Conservation (phyloP, 371 early-diverging fungal species). For the Mucor ambiguus region DNA sequence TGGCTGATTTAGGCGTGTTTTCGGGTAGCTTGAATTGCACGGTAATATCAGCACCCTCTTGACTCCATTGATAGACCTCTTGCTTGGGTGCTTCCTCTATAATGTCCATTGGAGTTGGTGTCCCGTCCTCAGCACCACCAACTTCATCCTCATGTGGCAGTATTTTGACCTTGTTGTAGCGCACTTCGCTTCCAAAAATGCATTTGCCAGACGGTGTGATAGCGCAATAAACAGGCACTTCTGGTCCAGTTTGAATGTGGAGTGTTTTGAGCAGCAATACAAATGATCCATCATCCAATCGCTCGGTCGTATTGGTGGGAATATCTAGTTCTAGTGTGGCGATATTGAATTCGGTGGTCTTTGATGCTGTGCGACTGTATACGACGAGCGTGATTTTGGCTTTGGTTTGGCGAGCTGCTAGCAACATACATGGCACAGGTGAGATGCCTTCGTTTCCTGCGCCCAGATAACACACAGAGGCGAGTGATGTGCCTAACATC, state of each 20-base stretch:
- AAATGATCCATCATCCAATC: constrained; percentile 10
- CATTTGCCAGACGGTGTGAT: constrained; percentile 46
- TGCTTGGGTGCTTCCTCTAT: constrained; percentile 27
- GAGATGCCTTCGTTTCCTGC: constrained; percentile 43
- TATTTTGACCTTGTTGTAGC: constrained; percentile 26
- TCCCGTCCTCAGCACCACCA: background rate
- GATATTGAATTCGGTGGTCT: constrained; percentile 44
- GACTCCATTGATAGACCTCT: constrained; percentile 72
- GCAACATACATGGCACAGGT: constrained; percentile 47
- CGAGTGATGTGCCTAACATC: constrained; percentile 20
- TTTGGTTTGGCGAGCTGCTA: constrained; percentile 32
- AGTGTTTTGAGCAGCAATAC: constrained; percentile 13
- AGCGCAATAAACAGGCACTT: constrained; percentile 69
- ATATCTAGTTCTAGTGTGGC: constrained; percentile 42
- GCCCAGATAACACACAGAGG: constrained; percentile 32
- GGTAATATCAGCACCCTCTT: constrained; percentile 70
- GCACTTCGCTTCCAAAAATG: constrained; percentile 54
- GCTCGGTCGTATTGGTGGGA: constrained; percentile 7
- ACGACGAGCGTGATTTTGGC: constrained; percentile 32
- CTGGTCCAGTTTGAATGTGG: constrained; percentile 62
- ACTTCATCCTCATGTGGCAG: background rate
- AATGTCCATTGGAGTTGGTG: background rate
- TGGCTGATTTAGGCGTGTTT: constrained; percentile 51
- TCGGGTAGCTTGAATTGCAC: constrained; percentile 61
- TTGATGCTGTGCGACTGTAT: constrained; percentile 39